Evolutionary conservation across 352 stramenopile species (phyloP), one percentile per base, ranked within the genome.

Genomic region (Phytophthora palmivora): DNA sequence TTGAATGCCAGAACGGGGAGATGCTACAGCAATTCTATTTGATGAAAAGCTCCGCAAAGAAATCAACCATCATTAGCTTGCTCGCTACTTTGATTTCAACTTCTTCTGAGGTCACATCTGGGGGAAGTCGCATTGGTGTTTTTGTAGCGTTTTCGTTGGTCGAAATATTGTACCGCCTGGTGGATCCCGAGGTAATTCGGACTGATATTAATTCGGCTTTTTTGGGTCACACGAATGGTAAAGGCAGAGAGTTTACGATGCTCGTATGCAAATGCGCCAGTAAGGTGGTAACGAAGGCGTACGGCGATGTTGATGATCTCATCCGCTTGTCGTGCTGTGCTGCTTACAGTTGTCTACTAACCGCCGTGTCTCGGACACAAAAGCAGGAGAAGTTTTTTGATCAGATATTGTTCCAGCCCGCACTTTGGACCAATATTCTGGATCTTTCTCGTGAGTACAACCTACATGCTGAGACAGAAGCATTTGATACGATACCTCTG

Each of bases 341-440:
- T 46, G 87, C 87, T 18, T 95, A 93, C 48, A 79, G 72, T 26
- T 95, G 87, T 60, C 58, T 95, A 14, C 68, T 94, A 11, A 89
- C 77, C 2, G 86, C 84, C 3, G 83, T 95, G 19, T 89, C 84
- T 1, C 79, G 80, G 28, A 94, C 87, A 6, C 87, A 95, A 67
- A 95, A 92, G 21, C 82, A 94, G 39, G 84, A 95, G 36, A 95
- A 95, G 49, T 89, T 95, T 52, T 95, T 87, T 45, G 84, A 92
- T 49, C 87, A 95, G 60, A 88, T 95, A 33, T 63, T 95, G 36
- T 93, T 95, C 55, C 84, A 91, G 58, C 69, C 88, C 1, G 67
- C 72, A 7, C 62, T 93, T 7, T 93, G 84, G 82, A 50, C 33
- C 9, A 95, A 92, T 21, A 85, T 95, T 38, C 26, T 94, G 6